Conservation (phyloP, 1,284 basidiomycete genomes). For the Ganoderma lucidum region DNA sequence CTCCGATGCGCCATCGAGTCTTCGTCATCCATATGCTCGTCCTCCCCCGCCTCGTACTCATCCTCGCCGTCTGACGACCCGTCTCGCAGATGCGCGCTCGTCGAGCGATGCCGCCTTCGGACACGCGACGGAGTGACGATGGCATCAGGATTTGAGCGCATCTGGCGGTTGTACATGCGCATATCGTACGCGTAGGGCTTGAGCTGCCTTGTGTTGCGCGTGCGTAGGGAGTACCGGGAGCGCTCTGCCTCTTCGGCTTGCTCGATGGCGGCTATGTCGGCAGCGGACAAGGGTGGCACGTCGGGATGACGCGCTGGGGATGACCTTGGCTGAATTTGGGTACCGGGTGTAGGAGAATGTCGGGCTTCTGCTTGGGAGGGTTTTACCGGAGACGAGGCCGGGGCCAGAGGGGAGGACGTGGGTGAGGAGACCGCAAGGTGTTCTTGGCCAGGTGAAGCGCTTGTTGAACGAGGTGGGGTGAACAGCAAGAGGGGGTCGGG, state of each 20-base stretch:
- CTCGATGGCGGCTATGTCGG: constrained; percentile 11
- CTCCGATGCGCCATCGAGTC: constrained; percentile 21
- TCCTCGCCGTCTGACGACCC: constrained; percentile 28
- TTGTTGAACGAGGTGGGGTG: constrained; percentile 17
- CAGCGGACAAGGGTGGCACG: not conserved
- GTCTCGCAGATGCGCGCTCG: constrained; percentile 12
- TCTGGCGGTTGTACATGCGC: constrained; percentile 34
- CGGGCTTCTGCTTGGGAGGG: not conserved
- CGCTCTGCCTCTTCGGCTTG: constrained; percentile 21
- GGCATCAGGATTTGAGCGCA: constrained; percentile 39
- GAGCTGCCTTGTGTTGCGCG: constrained; percentile 34
- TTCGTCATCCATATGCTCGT: constrained; percentile 21
- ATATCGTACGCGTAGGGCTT: constrained; percentile 40
- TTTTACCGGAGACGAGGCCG: constrained; percentile 20
- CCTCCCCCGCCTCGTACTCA: constrained; percentile 26
- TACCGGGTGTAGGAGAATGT: not conserved
- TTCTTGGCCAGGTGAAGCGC: not conserved
- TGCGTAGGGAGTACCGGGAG: constrained; percentile 37
- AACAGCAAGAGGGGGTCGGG: constrained; percentile 29
- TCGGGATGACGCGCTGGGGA: not conserved
- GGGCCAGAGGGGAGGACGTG: constrained; percentile 28
- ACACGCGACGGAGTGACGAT: constrained; percentile 35
- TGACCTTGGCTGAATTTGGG: not conserved
- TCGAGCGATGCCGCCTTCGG: constrained; percentile 25
- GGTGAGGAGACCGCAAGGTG: not conserved